These are phyloP conservation scores for Xylariaceae sp. DNA, from an alignment of 2,329 filamentous ascomycete genomes.

Conservation along the genomic window DNA sequence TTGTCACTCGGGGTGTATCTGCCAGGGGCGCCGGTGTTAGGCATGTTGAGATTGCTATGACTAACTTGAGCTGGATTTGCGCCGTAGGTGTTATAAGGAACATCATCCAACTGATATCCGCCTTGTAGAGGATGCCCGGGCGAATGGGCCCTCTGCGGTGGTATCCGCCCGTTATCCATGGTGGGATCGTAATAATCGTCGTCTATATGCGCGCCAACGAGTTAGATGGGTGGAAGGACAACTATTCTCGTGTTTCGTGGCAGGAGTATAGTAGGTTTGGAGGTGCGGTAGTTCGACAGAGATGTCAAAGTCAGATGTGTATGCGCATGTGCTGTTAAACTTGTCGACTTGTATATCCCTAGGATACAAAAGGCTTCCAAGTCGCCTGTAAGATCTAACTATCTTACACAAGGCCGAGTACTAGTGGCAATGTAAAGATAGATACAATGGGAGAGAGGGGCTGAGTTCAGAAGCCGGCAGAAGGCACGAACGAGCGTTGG, in stretches of 20 bases:
- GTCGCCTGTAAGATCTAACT: no score
- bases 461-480: no score
- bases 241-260: neutral
- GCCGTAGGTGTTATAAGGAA: slow-evolving; percentile 57
- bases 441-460: no score
- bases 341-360: no score
- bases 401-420: no score
- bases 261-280: neutral
- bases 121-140: slow-evolving; percentile 71
- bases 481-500: neutral
- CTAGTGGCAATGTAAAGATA: no score
- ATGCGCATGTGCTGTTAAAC: no score
- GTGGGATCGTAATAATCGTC: slow-evolving; percentile 59
- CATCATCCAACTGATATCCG: slow-evolving; percentile 80
- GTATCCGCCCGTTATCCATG: slow-evolving; percentile 50
- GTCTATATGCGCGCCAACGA: slow-evolving; percentile 35
- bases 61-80: slow-evolving; percentile 23
- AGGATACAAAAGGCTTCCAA: no score
- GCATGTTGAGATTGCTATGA: slow-evolving; percentile 62
- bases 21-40: slow-evolving; percentile 51
- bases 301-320: no score
- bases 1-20: slow-evolving; percentile 67
- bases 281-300: no score
- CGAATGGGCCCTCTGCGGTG: slow-evolving; percentile 66
- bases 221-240: slow-evolving; percentile 2